Evolutionary conservation across 768 basidiomycete species (phyloP), one percentile per base, ranked within the genome.

Genomic region (Tricholoma furcatifolium): DNA sequence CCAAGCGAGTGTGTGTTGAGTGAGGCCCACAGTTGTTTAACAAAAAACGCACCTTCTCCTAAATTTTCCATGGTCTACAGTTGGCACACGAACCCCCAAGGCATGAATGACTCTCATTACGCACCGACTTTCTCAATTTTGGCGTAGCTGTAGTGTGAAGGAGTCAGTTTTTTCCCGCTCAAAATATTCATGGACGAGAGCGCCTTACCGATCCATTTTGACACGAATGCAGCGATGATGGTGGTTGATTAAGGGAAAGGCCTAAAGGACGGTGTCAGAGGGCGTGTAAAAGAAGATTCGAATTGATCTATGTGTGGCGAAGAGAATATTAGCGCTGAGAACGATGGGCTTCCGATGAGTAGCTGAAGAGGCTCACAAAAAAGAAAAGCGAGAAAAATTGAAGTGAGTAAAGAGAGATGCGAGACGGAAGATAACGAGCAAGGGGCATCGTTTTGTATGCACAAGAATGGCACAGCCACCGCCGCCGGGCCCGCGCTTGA

Each of bases 101-200:
- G 43, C 11, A 57, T 24, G 12, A 60, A 50, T 58, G 54, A 54
- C 45, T 50, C 50, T 46, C 41, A 60, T 59, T 61, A 87, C 91
- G 75, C 74, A 97, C 95, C 95, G 64, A 98, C 84, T 87, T 98
- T 98, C 77, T 98, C 95, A 61, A 98, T 84, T 81, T 95, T 97
- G 58, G 91, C 88, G 72, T 98, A 98, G 64, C 96, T 96, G 55
- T 43, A 39, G 10, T 54, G 55, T 45, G 53, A 48, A 49, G 50
- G 53, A 53, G 47, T 57, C 56, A 59, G 55, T 52, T 39, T 55
- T 4, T 60, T 40, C 53, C 41, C 50, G 24, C 44, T 18, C 53
- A 42, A 35, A 43, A 57, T 36, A 51, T 48, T 49, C 43, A 55
- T 51, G 50, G 46, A 50, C 47, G 24, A 48, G 35, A 44, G 50